Base-by-base conservation (phyloP, 2,329 filamentous ascomycete species). In the Colletotrichum sp. region DNA sequence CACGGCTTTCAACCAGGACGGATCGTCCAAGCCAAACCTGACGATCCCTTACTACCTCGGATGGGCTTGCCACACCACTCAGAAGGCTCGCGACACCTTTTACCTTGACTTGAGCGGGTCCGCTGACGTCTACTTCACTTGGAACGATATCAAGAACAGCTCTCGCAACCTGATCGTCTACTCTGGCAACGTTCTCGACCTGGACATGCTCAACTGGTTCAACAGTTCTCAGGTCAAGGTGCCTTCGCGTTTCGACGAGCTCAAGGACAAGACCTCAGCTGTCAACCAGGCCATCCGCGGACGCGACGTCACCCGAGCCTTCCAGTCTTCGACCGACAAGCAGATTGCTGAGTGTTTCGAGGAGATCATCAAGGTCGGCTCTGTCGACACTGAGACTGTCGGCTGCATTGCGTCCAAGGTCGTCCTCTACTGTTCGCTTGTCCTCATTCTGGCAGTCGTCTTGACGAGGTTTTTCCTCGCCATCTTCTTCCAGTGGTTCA, bases 331-430 rank as follows among this genome's bases (percentile, higher is more conserved):
- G 9, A 86, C 89, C 4, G 96, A 98, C 81, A 98, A 96, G 88
- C 90, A 92, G 78, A 89, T 96, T 66, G 96, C 94, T 15, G 92
- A 95, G 82, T 99, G 97, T 84, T 92, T 99, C 78, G 92, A 96
- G 77, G 93, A 99, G 81, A 98, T 98, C 78, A 95, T 98, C 90
- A 98, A 96, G 84, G 97, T 99, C 67, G 97, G 97, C 74, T 96
- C 94, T 15, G 94, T 99, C 76, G 98, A 99, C 81, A 99, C 97
- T 0, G 96, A 98, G 80, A 98, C 95, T 8, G 94, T 99, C 65
- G 97, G 97, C 18, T 99, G 97, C 86, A 99, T 99, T 83, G 97
- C 97, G 3, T 98, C 96, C 78, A 94, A 98, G 86, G 96, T 99
- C 30, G 97, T 99, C 5, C 92, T 99, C 58, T 99, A 99, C 82